Evolutionary conservation across 345 rosid species (phyloP), one percentile per base, ranked within the genome.

Genomic region (Pelargonium nanum): DNA sequence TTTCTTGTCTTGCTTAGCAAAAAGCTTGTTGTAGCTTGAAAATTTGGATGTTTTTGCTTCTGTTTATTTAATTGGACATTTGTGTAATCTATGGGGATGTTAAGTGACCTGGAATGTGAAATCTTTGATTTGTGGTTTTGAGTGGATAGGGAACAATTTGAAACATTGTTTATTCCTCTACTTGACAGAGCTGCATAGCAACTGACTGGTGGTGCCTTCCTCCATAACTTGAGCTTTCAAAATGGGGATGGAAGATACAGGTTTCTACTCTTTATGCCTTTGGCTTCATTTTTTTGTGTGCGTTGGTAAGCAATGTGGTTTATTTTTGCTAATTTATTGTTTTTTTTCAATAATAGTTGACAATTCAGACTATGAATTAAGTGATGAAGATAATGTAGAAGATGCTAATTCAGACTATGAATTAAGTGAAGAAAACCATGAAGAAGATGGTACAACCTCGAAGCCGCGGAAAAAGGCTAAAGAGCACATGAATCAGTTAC

Each of bases 401-500:
- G 73, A 61, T 1, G 19, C 34, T 10, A 28, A 55, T 19, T 40
- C 57, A 34, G 78, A 67, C 22, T 54, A 44, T 54, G 81, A 68
- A 15, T n/a, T 48, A 30, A 53, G 48, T 4, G 81, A 71, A 4
- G 71, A 67, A 32, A 69, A 71, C 25, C 70, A 67, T 26, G 71
- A 69, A 24, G 61, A 24, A 59, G 50, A 32, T 64, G 21, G 13
- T 19, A 22, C 53, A 0, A 53, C 21, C 16, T 9, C 74, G 5
- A 83, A 73, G 53, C 79, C 95, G 24, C 58, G 55, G 63, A 75
- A 78, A 62, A 71, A 60, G 26, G 94, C 87, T 24, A 73, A 64
- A 57, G 89, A 84, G 79, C 97, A 93, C 65, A 91, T 80, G 65
- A 81, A 83, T 25, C 90, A 87, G 62, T 77, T 89, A 53, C 75